Percentiles rank a stretch among this genome's conserved stretches.
Evolutionary conservation across 139 green algal genomes (phyloP).

Genomic region (Closterium sp.): DNA sequence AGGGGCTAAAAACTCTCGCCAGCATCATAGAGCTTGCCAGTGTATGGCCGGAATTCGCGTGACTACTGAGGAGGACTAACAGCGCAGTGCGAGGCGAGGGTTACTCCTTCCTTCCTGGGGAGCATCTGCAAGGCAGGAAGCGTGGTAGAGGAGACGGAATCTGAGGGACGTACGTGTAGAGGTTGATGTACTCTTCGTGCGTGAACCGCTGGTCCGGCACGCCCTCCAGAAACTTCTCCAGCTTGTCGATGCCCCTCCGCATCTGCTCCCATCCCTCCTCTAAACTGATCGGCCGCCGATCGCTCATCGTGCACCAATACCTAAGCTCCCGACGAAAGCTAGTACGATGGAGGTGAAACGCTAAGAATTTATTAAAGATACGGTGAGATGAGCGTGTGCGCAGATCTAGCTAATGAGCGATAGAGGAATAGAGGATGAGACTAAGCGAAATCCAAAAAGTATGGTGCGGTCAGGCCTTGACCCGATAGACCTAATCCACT

Average conservation of each 20-base stretch:
- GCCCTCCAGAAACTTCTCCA: conserved; percentile 86
- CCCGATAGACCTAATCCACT: background rate
- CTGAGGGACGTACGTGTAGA: conserved; percentile 84
- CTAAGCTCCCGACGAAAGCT: background rate
- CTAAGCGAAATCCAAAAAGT: background rate
- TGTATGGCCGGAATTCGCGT: background rate
- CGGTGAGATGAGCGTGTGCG: background rate
- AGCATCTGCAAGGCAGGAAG: background rate
- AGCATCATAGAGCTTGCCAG: background rate
- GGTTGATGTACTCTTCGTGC: conserved; percentile 92
- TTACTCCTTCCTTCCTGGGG: background rate
- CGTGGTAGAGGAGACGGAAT: too few species aligned
- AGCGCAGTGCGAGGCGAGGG: too few species aligned
- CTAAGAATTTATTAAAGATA: background rate
- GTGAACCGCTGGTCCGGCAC: conserved; percentile 79
- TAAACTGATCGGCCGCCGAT: conserved; percentile 72
- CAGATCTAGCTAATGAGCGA: background rate
- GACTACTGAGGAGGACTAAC: background rate
- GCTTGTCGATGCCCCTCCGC: conserved; percentile 91
- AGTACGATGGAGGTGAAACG: background rate
- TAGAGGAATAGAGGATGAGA: background rate
- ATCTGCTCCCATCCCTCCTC: conserved; percentile 87
- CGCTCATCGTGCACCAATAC: conserved; percentile 28
- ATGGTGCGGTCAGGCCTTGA: background rate
- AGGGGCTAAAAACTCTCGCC: background rate